Percentiles rank a stretch among this genome's conserved stretches.
Conservation (phyloP, 345 rosid species). For the Salix udensis region DNA sequence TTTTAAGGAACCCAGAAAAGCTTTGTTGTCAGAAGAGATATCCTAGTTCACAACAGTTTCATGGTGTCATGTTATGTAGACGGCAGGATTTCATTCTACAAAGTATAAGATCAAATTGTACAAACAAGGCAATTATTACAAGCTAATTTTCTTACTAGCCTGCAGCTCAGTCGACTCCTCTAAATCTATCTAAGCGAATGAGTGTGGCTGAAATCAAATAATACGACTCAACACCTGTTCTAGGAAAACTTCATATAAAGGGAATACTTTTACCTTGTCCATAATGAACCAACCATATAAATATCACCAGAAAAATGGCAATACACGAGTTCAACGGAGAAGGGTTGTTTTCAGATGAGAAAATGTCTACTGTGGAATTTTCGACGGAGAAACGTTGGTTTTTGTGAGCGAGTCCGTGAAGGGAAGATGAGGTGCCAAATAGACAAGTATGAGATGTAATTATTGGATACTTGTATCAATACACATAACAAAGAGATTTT, state of each 20-base stretch:
- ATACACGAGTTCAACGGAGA: slow-evolving; percentile 17
- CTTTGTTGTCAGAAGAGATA: background rate
- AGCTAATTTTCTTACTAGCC: background rate
- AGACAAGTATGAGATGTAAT: too few species aligned
- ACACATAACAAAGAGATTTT: too few species aligned
- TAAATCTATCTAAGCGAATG: background rate
- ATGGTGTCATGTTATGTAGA: background rate
- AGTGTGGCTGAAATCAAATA: background rate
- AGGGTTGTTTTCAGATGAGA: slow-evolving; percentile 28
- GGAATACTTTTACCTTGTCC: background rate
- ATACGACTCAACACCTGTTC: background rate
- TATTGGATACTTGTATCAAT: too few species aligned
- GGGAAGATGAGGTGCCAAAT: too few species aligned
- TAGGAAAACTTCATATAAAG: background rate
- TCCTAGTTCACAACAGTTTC: background rate
- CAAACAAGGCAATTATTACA: background rate
- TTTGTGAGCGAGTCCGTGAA: too few species aligned
- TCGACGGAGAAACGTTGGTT: slow-evolving; percentile 48
- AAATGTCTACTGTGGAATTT: slow-evolving; percentile 27
- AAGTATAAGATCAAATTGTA: background rate
- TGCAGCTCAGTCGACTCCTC: background rate
- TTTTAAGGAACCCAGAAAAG: background rate
- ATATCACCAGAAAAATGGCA: background rate
- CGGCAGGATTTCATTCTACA: background rate
- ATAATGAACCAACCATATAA: background rate